These are phyloP conservation scores for Capsicum pubescens DNA, from an alignment of 257 asterid genomes.

Conservation along the genomic window DNA sequence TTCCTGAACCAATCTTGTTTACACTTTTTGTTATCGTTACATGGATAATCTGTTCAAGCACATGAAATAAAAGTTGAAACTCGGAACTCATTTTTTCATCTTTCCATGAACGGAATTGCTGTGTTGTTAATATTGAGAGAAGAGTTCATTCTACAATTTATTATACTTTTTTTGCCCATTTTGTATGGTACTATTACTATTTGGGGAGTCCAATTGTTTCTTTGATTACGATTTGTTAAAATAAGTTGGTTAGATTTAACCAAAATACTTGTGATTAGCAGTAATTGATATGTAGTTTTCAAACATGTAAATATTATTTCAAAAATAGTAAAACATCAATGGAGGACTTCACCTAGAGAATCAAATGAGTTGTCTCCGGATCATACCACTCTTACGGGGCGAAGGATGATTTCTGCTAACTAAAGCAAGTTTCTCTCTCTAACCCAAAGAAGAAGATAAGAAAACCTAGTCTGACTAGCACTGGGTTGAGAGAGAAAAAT, in stretches of 20 bases:
- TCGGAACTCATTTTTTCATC: constrained; percentile 9
- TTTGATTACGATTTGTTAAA: neutral
- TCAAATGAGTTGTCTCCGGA: neutral
- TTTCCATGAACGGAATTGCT: neutral
- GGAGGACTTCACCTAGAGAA: neutral
- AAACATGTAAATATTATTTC: neutral
- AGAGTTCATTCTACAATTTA: neutral
- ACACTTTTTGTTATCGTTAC: neutral
- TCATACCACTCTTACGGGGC: neutral
- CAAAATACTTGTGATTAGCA: constrained; percentile 4
- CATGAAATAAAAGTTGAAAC: constrained; percentile 16
- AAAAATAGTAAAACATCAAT: neutral
- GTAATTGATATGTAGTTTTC: neutral
- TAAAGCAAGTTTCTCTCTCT: neutral
- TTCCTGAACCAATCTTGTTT: neutral
- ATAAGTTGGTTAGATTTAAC: neutral
- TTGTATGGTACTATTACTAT: constrained; percentile 20
- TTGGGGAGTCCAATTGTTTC: constrained; percentile 7
- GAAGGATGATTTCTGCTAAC: neutral
- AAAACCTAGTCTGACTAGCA: neutral
- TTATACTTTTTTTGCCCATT: neutral
- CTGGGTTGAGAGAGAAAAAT: neutral
- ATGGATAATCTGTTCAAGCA: constrained; percentile 22
- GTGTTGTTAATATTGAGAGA: neutral
- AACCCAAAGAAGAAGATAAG: neutral